Evolutionary conservation across 2,329 filamentous ascomycete species (phyloP).

Genomic region (Pseudophaeomoniella oleicola): DNA sequence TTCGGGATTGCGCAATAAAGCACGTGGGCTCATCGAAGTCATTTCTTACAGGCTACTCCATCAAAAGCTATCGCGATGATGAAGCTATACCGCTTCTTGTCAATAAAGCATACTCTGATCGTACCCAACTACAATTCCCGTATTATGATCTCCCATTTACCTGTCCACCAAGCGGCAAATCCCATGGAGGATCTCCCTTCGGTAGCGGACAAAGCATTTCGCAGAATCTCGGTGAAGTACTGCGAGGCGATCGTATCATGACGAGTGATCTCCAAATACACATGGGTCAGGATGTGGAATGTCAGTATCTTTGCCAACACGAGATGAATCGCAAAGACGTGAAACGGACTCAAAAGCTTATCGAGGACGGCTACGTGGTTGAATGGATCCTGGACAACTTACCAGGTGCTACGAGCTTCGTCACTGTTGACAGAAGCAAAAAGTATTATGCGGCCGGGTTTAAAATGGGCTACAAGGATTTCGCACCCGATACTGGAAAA

Average conservation of each 20-base stretch:
- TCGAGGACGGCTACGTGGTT: slow-evolving; percentile 67
- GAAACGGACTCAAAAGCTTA: slow-evolving; percentile 53
- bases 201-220: slow-evolving; percentile 64
- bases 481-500: slow-evolving; percentile 42
- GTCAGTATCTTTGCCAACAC: slow-evolving; percentile 56
- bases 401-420: slow-evolving; percentile 75
- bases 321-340: slow-evolving; percentile 51
- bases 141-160: slow-evolving; percentile 82
- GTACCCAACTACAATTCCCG: slow-evolving; percentile 80
- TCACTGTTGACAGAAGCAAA: slow-evolving; percentile 66
- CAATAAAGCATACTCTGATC: slow-evolving; percentile 84
- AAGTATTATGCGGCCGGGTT: slow-evolving; percentile 88
- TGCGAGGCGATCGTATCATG: slow-evolving; percentile 73
- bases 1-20: neutral
- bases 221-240: slow-evolving; percentile 73
- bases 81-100: slow-evolving; percentile 73
- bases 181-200: slow-evolving; percentile 50
- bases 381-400: slow-evolving; percentile 93
- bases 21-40: neutral
- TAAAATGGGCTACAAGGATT: slow-evolving; percentile 68
- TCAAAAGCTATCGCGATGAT: slow-evolving; percentile 62
- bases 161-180: slow-evolving; percentile 59
- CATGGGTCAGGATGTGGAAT: slow-evolving; percentile 63
- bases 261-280: slow-evolving; percentile 69
- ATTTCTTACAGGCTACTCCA: slow-evolving; percentile 53